Base-by-base conservation (phyloP, 805 yeast species). In the Barnettozyma californica region DNA sequence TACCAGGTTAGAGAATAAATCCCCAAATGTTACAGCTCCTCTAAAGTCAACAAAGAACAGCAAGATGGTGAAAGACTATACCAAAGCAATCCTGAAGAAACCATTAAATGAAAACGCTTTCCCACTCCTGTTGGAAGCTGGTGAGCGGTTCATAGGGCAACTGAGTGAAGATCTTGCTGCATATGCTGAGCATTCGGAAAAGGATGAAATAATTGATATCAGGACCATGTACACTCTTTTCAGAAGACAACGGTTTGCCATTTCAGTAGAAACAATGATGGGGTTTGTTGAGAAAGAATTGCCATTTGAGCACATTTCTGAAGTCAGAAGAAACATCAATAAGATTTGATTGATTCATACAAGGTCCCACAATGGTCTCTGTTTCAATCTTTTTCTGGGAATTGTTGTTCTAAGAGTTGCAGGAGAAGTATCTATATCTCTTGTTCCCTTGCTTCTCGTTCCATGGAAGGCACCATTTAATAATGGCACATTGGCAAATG, bases 171-270 rank as follows among this genome's bases (percentile, higher is more conserved):
- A 66, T 46, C 46, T 70, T 5, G 45, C 48, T 1, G 63, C 66
- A 0, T 70, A 68, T 42, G 57, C 72, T 0, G 52, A 53, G 2
- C 74, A 70, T 49, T 61, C 68, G 1, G 53, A 49, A 27, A 41
- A 61, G n/a, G 57, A 54, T 34, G 54, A 54, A 1, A 57, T 48
- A 2, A 49, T 70, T 6, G 62, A 64, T 14, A 51, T 62, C 9
- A 50, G 54, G 10, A 59, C 66, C 16, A 59, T 61, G 4, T 46
- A 56, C 34, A 49, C 62, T 13, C 46, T 70, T 23, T 29, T 67
- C 53, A 58, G 61, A 43, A 54, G 71, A 23, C 71, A 68, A 41
- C 37, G 68, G 20, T 31, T 62, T 8, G 49, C 58, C 2, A 20
- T 33, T 5, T 53, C 56, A 23, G 35, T 48, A 13, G 49, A 56